Evolutionary conservation across 805 yeast genomes (phyloP), one percentile per base, ranked within the genome.

Genomic region (Kurtzmaniella fragi): DNA sequence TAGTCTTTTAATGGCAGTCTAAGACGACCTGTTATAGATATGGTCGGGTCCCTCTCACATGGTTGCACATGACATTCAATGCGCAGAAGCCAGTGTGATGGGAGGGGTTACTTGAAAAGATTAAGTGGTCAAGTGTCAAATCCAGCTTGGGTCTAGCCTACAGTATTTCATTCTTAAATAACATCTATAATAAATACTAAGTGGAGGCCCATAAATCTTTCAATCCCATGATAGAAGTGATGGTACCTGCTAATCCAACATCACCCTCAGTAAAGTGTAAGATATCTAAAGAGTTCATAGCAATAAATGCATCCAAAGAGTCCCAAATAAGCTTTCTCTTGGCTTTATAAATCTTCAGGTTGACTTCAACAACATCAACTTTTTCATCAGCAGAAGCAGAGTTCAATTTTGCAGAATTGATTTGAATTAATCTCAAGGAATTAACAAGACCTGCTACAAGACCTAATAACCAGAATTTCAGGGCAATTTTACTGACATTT

Each of bases 171-270:
- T n/a, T 17, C 26, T 28, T 27, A 31, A 34, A 26, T 16, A 38
- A 17, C 17, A 31, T n/a, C 20, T 10, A 13, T 35, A 35, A 26
- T 12, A 28, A 12, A 27, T 35, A 27, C 34, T 39, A 46, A 17
- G 76, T 71, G 34, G 73, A 59, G 28, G 57, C 64, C 95, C 95
- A 82, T 48, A 80, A 55, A 51, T 84, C 89, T 56, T 74, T 77
- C 38, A 88, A 67, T 32, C 95, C 96, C 61, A 88, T 68, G 35
- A 80, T 43, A 30, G 95, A 83, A 26, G 97, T 88, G 42, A 85
- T 64, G 17, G 84, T 73, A 56, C 98, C 98, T 29, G 93, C 88
- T 42, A 81, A 64, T 28, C 95, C 96, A 37, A 88, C 77, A 31
- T 80, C 71, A 36, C 95, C 93, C 50, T 90, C 96, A 56, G 80